Base-by-base conservation (phyloP, 805 yeast genomes). In the Nakazawaea holstii region DNA sequence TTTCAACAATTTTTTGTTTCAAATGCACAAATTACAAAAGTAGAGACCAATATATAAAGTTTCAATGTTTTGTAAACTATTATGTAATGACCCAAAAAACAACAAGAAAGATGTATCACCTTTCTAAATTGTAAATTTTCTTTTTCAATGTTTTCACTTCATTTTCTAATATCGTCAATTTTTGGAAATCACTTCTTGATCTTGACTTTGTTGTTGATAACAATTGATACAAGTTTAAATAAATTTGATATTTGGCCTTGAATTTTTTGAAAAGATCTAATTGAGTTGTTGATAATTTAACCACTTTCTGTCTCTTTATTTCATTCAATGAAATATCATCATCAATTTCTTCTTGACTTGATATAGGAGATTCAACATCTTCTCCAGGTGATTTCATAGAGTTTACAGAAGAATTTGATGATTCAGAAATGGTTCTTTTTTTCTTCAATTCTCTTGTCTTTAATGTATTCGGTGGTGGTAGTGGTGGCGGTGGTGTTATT, bases 161-260 rank as follows among this genome's bases (percentile, higher is more conserved):
- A 38, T 49, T 30, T 49, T 49, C 42, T 37, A 46, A 14, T 35
- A 31, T 20, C 42, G 49, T 13, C 51, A 49, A 43, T 46, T 52
- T 35, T 49, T 48, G 35, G 39, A 52, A 36, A 38, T 49, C 33
- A 45, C 13, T n/a, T 40, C 46, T 32, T 41, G 53, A 32, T 47
- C 8, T 52, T 45, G 46, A 69, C 55, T 52, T 68, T 59, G 46
- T 47, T 40, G 10, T 59, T 17, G 27, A 20, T 33, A 41, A 38
- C 10, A 33, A 15, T n/a, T 38, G 43, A 29, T 41, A 35, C 20
- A 40, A 8, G 4, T 8, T 14, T 9, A 8, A 13, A 27, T 46
- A 46, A 15, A n/a, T 13, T 2, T 11, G 14, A 15, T 41, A 42
- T 14, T 31, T 38, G 24, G 13, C 14, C 14, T 27, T 14, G 43